Evolutionary conservation across 495 filamentous ascomycete species (phyloP), one percentile per base, ranked within the genome.

Genomic region (Penicillium chermesinum): DNA sequence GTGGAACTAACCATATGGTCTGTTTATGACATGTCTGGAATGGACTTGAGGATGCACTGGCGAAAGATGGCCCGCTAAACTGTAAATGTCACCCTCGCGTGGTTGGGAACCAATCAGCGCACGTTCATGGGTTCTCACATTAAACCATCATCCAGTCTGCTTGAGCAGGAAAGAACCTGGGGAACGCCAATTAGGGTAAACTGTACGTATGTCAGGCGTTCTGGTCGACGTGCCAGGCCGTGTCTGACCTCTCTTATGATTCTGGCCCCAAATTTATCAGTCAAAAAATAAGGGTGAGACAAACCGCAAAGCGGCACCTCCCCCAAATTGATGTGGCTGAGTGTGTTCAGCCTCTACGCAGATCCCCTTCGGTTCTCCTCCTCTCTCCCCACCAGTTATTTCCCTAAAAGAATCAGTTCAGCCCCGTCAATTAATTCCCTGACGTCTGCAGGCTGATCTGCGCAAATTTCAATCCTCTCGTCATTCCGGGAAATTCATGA

Each of bases 381-480:
- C 38, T 45, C 41, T 17, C 48, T 53, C 53, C 58, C 59, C 59
- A 47, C 59, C 57, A 61, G 52, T 54, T 55, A 53, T 45, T 33
- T 13, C 42, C 27, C 46, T 27, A 46, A n/a, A n/a, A n/a, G 30
- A 18, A 33, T 38, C 19, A 36, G 20, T 22, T 55, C 48, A 55
- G 48, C 49, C 50, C 19, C 55, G 17, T 44, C 35, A 16, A 38
- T 47, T 54, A 49, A 19, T 32, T 30, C 16, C 13, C 25, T 17
- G 9, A 46, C 13, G 27, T 33, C 15, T 20, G 17, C 14, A 3
- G 38, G 37, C 21, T n/a, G 12, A 38, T 14, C 22, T 12, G n/a
- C 15, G 39, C 13, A 8, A 8, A 20, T 19, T 32, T 36, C 16
- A 19, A 12, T 17, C 12, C 25, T 22, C 27, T 37, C 19, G 35